Conservation (phyloP, 1,284 basidiomycete species). For the Cystobasidiaceae sp. region DNA sequence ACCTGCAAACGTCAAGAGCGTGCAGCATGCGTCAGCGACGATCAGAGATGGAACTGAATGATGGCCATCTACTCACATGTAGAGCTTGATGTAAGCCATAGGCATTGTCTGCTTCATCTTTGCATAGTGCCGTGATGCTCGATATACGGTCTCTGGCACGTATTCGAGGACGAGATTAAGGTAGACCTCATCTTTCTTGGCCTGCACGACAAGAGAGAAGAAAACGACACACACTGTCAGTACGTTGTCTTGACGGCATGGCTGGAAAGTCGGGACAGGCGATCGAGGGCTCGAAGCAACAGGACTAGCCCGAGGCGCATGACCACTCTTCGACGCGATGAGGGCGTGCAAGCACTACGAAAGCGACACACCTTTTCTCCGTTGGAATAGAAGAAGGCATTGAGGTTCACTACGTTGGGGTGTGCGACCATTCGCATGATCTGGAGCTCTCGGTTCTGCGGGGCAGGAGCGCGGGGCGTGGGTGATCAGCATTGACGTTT, state of each 20-base stretch:
- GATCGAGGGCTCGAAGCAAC: too few relatives aligned
- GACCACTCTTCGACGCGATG: background rate
- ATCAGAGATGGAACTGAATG: constrained; percentile 55
- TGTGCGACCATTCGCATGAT: constrained; percentile 98
- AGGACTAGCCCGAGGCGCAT: constrained; percentile 31
- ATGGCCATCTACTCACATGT: constrained; percentile 33
- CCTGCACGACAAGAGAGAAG: constrained; percentile 28
- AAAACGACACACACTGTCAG: too few relatives aligned
- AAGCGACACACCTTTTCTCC: constrained; percentile 79
- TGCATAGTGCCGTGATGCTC: constrained; percentile 95
- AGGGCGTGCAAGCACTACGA: constrained; percentile 16
- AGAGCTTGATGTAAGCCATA: constrained; percentile 94
- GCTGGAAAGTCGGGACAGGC: too few relatives aligned
- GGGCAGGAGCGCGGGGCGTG: constrained; percentile 22
- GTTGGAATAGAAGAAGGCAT: constrained; percentile 98
- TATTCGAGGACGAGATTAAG: constrained; percentile 99
- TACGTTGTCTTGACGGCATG: too few relatives aligned
- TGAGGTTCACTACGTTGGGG: constrained; percentile 96
- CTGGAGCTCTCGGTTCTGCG: constrained; percentile 95
- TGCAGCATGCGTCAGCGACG: constrained; percentile 58
- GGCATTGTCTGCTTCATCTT: constrained; percentile 99
- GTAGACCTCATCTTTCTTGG: constrained; percentile 97
- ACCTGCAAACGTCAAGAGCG: constrained; percentile 59
- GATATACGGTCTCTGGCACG: constrained; percentile 98
- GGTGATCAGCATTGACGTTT: background rate